A percentile compares a stretch with the other conserved stretches of the same genome.
These are phyloP conservation scores for Capillidium rhysosporum DNA, from an alignment of 371 early-diverging fungal species.

Conservation along the genomic window DNA sequence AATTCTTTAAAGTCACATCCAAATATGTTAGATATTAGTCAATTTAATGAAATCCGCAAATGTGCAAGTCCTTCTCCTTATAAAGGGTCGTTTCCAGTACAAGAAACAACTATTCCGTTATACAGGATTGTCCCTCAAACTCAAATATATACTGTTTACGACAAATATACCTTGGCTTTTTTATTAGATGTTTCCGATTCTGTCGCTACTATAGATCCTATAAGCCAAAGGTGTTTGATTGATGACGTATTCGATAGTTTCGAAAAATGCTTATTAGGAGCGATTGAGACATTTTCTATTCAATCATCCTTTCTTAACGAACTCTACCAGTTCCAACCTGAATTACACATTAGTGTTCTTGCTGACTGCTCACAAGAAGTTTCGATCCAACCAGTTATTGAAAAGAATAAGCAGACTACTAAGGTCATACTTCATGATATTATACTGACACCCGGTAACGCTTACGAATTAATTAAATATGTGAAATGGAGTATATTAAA, in stretches of 20 bases:
- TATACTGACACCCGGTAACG: slow-evolving; percentile 23
- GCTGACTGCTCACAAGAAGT: slow-evolving; percentile 45
- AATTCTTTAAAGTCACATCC: neutral
- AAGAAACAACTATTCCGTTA: neutral
- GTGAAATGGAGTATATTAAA: slow-evolving; percentile 10
- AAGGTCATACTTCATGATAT: slow-evolving; percentile 43
- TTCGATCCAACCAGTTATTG: slow-evolving; percentile 33
- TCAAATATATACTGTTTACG: slow-evolving; percentile 1
- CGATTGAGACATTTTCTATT: neutral
- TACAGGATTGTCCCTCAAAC: slow-evolving; percentile 6
- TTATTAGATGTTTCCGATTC: slow-evolving; percentile 5
- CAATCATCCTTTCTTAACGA: neutral
- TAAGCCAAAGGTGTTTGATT: neutral
- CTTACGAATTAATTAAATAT: slow-evolving; percentile 5
- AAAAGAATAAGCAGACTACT: too few species aligned
- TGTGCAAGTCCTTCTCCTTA: neutral
- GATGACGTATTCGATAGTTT: neutral
- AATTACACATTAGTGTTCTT: slow-evolving; percentile 42
- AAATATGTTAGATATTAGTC: neutral
- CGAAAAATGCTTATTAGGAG: neutral
- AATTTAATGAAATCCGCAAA: neutral
- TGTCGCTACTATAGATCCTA: neutral
- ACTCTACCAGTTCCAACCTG: neutral
- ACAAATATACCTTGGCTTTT: slow-evolving; percentile 4
- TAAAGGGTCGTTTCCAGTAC: neutral